Percentiles rank a stretch among this genome's conserved stretches.
Conservation (phyloP, 192 early-diverging fungal genomes). For the Backusella sp. region DNA sequence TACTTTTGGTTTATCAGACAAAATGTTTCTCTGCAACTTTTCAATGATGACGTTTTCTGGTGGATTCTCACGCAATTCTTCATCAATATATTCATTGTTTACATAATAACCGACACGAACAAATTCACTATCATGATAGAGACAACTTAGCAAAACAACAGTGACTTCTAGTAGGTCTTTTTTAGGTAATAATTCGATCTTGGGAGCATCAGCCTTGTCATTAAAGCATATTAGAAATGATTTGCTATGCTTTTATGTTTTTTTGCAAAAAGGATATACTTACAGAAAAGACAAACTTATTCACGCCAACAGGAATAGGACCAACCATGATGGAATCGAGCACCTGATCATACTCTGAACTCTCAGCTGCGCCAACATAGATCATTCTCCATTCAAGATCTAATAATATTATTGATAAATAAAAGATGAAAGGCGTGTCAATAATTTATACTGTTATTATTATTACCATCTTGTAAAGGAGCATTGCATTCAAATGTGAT, state of each 20-base stretch:
- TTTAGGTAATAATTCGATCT: constrained; percentile 72
- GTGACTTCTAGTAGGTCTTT: constrained; percentile 87
- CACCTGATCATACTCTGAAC: constrained; percentile 83
- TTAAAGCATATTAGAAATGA: background rate
- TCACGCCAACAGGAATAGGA: constrained; percentile 91
- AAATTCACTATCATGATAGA: constrained; percentile 89
- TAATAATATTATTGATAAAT: background rate
- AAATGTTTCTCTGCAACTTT: constrained; percentile 80
- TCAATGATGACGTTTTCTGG: constrained; percentile 71
- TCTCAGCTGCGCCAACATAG: constrained; percentile 90
- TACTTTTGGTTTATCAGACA: constrained; percentile 94
- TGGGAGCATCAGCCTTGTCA: constrained; percentile 65
- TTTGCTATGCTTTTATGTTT: background rate
- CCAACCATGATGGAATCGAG: constrained; percentile 95
- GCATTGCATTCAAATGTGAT: constrained; percentile 97
- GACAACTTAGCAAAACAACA: constrained; percentile 87
- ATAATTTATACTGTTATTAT: background rate
- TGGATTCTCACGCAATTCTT: constrained; percentile 74
- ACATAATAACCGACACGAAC: constrained; percentile 98
- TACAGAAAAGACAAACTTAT: constrained; percentile 93
- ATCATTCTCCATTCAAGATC: constrained; percentile 98
- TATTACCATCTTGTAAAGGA: constrained; percentile 78
- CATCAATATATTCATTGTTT: constrained; percentile 92
- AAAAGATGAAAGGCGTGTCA: background rate
- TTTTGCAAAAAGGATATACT: background rate